phyloP scores from a whole-genome alignment of 1,284 basidiomycete genomes.

The Puccinia novopanici region DNA sequence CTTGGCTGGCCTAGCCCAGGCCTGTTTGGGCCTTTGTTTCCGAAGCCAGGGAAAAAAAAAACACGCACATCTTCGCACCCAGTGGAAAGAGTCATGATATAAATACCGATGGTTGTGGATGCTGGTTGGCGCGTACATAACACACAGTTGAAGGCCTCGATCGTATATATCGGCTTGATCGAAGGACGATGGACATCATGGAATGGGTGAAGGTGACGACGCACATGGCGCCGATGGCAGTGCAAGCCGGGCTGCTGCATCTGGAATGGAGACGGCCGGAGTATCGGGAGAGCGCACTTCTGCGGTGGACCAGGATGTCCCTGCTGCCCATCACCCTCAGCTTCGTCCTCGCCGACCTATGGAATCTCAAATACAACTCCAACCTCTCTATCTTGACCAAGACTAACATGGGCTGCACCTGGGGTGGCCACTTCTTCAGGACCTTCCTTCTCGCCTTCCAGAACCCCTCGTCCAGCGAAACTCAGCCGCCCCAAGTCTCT shows the following conservation, averaged over 20 bases:
- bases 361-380: constrained; percentile 13
- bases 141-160: too few species aligned
- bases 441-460: not conserved
- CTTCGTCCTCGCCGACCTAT: not conserved
- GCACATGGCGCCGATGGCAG: not conserved
- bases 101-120: too few species aligned
- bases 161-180: too few species aligned
- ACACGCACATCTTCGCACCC: too few species aligned
- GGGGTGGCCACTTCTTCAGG: not conserved
- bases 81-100: too few species aligned
- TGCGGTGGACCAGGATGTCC: not conserved
- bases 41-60: too few species aligned
- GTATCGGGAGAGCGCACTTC: not conserved
- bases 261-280: not conserved
- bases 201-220: constrained; percentile 1
- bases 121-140: too few species aligned
- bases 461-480: not conserved
- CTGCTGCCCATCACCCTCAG: not conserved
- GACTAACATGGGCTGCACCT: constrained; percentile 1
- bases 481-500: not conserved
- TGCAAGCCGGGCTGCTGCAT: constrained; percentile 2
- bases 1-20: too few species aligned
- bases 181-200: not conserved
- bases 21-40: too few species aligned
- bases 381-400: not conserved